Conservation (phyloP, 768 basidiomycete species). For the Crassisporium funariophilum region DNA sequence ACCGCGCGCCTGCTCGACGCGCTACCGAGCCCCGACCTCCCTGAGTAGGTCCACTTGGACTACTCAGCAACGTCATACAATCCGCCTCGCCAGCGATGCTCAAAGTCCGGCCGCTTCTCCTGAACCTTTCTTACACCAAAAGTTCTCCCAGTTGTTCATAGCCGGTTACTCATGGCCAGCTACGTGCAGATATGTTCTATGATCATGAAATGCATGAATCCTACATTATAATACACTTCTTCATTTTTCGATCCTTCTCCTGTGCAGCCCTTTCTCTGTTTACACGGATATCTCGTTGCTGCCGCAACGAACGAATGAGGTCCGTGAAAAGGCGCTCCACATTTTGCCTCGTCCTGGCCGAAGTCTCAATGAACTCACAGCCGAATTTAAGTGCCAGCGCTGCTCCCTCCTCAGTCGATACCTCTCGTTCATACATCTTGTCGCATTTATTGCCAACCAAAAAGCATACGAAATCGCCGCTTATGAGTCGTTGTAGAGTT, state of each 20-base stretch:
- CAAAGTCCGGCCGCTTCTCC: too few species aligned
- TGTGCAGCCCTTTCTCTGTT: constrained; percentile 49
- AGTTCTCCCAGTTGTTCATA: too few species aligned
- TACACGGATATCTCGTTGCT: constrained; percentile 64
- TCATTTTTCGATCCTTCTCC: constrained; percentile 44
- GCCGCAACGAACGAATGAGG: constrained; percentile 81
- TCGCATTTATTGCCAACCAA: constrained; percentile 97
- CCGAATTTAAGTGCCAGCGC: constrained; percentile 81
- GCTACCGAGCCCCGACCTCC: too few species aligned
- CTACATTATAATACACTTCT: constrained; percentile 83
- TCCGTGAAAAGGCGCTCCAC: constrained; percentile 89
- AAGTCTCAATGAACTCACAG: constrained; percentile 95
- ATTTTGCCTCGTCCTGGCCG: constrained; percentile 93
- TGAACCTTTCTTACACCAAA: too few species aligned
- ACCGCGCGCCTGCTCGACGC: too few species aligned
- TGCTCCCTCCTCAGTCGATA: constrained; percentile 86
- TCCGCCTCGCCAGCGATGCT: too few species aligned
- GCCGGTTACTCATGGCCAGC: too few species aligned
- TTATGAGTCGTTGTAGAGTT: constrained; percentile 87
- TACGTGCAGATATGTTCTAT: too few species aligned
- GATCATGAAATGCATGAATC: too few species aligned
- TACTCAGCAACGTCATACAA: too few species aligned
- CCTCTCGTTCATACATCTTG: constrained; percentile 88
- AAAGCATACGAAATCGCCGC: constrained; percentile 85
- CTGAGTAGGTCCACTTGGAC: too few species aligned